phyloP scores from a whole-genome alignment of 2,329 filamentous ascomycete species.

The Diplocarpon rosae region DNA sequence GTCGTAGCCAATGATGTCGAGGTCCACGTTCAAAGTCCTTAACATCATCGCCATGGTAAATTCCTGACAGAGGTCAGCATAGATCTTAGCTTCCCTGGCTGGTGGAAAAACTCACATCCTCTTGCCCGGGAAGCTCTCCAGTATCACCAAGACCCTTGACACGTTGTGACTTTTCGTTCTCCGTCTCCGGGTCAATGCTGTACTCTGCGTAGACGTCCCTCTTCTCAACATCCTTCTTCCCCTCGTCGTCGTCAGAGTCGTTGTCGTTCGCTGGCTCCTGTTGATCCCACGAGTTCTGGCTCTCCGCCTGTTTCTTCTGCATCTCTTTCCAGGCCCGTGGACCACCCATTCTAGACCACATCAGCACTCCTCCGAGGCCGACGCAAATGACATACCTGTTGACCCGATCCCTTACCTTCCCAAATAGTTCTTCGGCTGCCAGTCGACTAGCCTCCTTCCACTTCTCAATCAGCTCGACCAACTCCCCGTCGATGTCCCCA shows the following conservation, averaged over 20 bases:
- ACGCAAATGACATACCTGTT: conserved; percentile 29
- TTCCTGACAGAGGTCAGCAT: conserved; percentile 31
- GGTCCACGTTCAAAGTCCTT: conserved; percentile 50
- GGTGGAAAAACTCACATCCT: conserved; percentile 29
- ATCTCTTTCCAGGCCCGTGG: conserved; percentile 44
- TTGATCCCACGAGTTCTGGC: conserved; percentile 31
- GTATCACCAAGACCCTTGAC: conserved; percentile 25
- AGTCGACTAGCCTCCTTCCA: conserved; percentile 50
- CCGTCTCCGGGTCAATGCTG: conserved; percentile 26
- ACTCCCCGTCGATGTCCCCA: conserved; percentile 43
- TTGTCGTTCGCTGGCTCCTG: conserved; percentile 22
- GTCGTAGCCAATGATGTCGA: conserved; percentile 53
- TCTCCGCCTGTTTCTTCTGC: conserved; percentile 35
- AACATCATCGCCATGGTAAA: conserved; percentile 65
- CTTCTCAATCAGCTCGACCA: conserved; percentile 43
- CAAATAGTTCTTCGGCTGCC: conserved; percentile 59
- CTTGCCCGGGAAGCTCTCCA: conserved; percentile 29
- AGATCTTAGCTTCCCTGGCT: conserved; percentile 17
- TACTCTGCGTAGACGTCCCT: conserved; percentile 27
- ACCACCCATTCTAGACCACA: conserved; percentile 41
- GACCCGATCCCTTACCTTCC: conserved; percentile 46
- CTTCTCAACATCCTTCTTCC: conserved; percentile 27
- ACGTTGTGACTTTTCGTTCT: conserved; percentile 27
- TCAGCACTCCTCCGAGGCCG: background rate
- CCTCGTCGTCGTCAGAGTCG: conserved; percentile 25